Percentiles rank a stretch among this genome's conserved stretches.
phyloP scores from a whole-genome alignment of 805 yeast species.

The Candida michaelii region DNA sequence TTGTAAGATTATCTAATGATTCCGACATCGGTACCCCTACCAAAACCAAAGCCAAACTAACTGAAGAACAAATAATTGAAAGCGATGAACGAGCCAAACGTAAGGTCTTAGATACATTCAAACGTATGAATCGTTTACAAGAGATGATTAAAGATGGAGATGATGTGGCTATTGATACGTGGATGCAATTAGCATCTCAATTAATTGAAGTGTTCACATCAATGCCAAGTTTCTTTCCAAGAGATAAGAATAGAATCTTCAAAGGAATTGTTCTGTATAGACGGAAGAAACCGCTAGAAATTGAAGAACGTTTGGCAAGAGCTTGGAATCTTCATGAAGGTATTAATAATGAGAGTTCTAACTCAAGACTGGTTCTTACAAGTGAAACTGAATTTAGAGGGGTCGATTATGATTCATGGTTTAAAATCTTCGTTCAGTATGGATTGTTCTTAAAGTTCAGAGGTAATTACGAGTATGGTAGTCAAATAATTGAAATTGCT shows the following conservation, averaged over 20 bases:
- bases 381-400: slow-evolving; percentile 71
- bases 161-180: slow-evolving; percentile 63
- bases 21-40: slow-evolving; percentile 1
- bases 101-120: slow-evolving; percentile 56
- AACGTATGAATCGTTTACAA: slow-evolving; percentile 52
- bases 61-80: slow-evolving; percentile 50
- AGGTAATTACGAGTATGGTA: slow-evolving; percentile 57
- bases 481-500: slow-evolving; percentile 65
- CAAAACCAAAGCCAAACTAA: slow-evolving; percentile 18
- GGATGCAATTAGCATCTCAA: slow-evolving; percentile 84
- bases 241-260: slow-evolving; percentile 68
- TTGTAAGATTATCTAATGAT: neutral
- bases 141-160: slow-evolving; percentile 38
- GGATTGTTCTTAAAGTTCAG: slow-evolving; percentile 65
- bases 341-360: slow-evolving; percentile 29
- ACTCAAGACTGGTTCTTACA: slow-evolving; percentile 35
- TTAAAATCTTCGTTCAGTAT: slow-evolving; percentile 75
- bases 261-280: slow-evolving; percentile 66
- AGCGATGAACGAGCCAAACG: slow-evolving; percentile 58
- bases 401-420: slow-evolving; percentile 77
- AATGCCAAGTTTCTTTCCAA: slow-evolving; percentile 75
- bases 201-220: slow-evolving; percentile 79
- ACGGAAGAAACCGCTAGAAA: slow-evolving; percentile 57
- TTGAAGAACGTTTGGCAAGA: slow-evolving; percentile 73
- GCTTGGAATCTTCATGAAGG: slow-evolving; percentile 66